phyloP scores from a whole-genome alignment of 2,329 filamentous ascomycete genomes.

The Cercospora nicotianae region DNA sequence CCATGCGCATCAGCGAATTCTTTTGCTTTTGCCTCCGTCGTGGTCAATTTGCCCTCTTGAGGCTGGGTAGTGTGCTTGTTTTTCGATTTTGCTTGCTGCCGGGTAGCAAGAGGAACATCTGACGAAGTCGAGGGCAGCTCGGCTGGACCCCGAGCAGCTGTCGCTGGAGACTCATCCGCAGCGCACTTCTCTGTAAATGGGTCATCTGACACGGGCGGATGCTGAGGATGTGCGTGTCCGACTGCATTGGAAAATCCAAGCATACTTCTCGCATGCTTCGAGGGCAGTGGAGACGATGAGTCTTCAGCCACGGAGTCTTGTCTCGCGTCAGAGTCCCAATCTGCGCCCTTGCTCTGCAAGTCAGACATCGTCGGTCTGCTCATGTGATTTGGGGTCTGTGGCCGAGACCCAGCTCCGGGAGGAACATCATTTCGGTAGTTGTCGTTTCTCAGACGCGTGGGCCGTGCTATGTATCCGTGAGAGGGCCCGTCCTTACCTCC shows the following conservation, averaged over 20 bases:
- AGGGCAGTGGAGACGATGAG: not conserved
- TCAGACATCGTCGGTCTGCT: not conserved
- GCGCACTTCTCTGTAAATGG: not conserved
- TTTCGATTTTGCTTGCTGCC: slow-evolving; percentile 5
- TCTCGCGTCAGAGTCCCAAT: not conserved
- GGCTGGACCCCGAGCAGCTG: not conserved
- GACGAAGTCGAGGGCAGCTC: slow-evolving; percentile 7
- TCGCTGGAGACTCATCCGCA: not conserved
- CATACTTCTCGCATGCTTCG: not conserved
- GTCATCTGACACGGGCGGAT: not conserved
- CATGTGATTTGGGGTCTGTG: not conserved
- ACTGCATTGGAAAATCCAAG: not conserved
- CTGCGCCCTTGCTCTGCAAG: not conserved
- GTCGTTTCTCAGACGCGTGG: slow-evolving; percentile 12
- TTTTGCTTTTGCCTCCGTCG: slow-evolving; percentile 2
- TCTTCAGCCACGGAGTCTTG: not conserved
- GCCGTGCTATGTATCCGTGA: slow-evolving; percentile 22
- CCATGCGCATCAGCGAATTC: slow-evolving; percentile 12
- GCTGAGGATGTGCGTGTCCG: not conserved
- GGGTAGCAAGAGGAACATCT: slow-evolving; percentile 7
- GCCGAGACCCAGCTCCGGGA: not conserved
- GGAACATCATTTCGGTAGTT: not conserved
- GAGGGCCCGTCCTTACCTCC: slow-evolving; percentile 33
- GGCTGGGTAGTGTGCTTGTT: not conserved
- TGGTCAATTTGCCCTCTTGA: not conserved